These are phyloP conservation scores for Agroathelia rolfsii DNA, from an alignment of 1,284 basidiomycete species.

Conservation along the genomic window DNA sequence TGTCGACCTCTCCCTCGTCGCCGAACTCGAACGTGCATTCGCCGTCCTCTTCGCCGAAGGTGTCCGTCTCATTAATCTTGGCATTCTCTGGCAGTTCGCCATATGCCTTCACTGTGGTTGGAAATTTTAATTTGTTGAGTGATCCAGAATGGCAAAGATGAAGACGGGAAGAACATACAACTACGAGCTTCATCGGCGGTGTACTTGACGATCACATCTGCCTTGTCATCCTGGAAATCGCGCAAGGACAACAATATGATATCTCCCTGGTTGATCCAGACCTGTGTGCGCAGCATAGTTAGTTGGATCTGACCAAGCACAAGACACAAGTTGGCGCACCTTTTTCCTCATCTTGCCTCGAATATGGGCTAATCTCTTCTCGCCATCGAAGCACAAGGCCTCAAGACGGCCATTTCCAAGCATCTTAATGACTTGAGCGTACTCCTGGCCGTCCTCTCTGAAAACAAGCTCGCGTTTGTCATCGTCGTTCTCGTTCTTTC, in stretches of 20 bases:
- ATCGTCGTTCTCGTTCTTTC: conserved; percentile 99
- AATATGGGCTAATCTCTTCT: conserved; percentile 96
- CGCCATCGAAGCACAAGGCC: conserved; percentile 97
- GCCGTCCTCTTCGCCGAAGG: conserved; percentile 84
- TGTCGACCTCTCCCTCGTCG: conserved; percentile 76
- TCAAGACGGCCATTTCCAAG: conserved; percentile 96
- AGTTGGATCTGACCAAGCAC: conserved; percentile 3
- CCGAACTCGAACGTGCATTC: conserved; percentile 86
- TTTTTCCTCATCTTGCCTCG: conserved; percentile 99
- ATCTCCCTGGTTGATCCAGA: conserved; percentile 99
- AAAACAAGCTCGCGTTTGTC: conserved; percentile 99
- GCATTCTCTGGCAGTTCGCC: conserved; percentile 96
- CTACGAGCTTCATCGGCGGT: conserved; percentile 91
- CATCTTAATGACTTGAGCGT: conserved; percentile 98
- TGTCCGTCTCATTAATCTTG: conserved; percentile 97
- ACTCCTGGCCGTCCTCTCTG: conserved; percentile 98
- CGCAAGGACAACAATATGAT: conserved; percentile 94
- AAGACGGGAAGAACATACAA: conserved; percentile 30
- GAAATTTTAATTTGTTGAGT: conserved; percentile 3
- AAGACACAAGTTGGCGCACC: conserved; percentile 37
- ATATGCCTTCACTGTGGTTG: conserved; percentile 88
- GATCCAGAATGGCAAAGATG: conserved; percentile 1
- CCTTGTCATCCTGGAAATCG: conserved; percentile 99
- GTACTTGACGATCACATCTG: conserved; percentile 99
- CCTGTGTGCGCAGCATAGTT: conserved; percentile 36